phyloP scores from a whole-genome alignment of 2,329 filamentous ascomycete species.

The Diaporthe sp. region DNA sequence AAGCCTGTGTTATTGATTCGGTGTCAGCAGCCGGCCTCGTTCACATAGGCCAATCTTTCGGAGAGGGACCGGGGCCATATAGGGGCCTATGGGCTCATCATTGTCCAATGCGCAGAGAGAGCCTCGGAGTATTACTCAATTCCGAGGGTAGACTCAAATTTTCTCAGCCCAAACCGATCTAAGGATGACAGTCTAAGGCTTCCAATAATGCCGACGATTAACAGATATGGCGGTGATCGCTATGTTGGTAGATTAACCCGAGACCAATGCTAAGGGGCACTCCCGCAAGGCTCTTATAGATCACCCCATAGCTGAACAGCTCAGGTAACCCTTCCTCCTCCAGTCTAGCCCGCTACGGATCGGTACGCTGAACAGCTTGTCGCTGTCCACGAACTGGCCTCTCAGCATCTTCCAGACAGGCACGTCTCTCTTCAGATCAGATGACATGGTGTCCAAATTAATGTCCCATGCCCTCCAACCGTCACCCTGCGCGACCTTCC shows the following conservation, averaged over 20 bases:
- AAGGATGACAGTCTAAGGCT: no score
- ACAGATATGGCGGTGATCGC: neutral
- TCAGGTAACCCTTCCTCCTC: constrained; percentile 9
- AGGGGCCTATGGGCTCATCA: no score
- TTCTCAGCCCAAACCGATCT: no score
- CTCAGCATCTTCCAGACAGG: constrained; percentile 22
- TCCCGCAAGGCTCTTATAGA: neutral
- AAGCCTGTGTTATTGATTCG: no score
- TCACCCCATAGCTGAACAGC: neutral
- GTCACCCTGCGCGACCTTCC: neutral
- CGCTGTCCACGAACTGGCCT: constrained; percentile 24
- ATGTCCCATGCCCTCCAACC: constrained; percentile 5
- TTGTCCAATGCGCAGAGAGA: no score
- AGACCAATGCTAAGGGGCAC: neutral
- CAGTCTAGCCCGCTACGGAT: constrained; percentile 16
- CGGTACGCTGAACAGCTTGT: constrained; percentile 16
- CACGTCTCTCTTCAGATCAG: constrained; percentile 9
- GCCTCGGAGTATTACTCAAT: no score
- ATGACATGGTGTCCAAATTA: neutral
- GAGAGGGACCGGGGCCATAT: no score
- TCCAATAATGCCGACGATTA: neutral
- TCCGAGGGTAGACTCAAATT: no score
- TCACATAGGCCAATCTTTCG: no score
- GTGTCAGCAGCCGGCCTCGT: no score
- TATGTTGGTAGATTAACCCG: neutral